Evolutionary conservation across 148 eudicot species (phyloP), one percentile per base, ranked within the genome.

Genomic region (Oxyria digyna): DNA sequence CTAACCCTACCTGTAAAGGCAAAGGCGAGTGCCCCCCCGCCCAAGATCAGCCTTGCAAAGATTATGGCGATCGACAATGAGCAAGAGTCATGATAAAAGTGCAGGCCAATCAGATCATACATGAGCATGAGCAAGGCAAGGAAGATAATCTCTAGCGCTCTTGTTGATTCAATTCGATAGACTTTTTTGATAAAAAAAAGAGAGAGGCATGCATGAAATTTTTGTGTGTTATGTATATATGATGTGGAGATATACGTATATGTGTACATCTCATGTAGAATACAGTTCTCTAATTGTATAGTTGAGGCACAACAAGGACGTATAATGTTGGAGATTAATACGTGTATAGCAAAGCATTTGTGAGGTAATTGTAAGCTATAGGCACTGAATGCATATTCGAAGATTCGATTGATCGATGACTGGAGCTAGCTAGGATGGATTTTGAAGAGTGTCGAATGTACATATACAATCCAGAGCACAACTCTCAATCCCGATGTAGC

Each of bases 51-150:
- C 66, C 65, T 74, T 0, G 78, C 85, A 8, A 85, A 80, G 84
- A 83, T 91, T 49, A 81, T 76, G 67, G 86, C 89, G 0, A 69
- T 91, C 38, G 91, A 86, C 70, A 76, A 72, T 8, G 74, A 62
- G 29, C 67, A 71, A 24, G 68, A 29, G 42, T 11, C 23, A 48
- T n/a, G 73, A 70, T 8, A 29, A 15, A 59, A n/a, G 7, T 26
- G 27, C 29, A 52, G 15, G 14, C 10, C 5, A 8, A 0, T 0
- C 37, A 59, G 0, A 31, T 31, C 1, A 59, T 12, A 13, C 14
- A 59, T 20, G 18, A 27, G 29, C 65, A 29, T 20, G 65, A 59
- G 20, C 65, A 59, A 59, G 65, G 65, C 65, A 59, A 59, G 65
- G 35, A 59, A 31, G 65, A 59, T 1, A 50, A 20, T 21, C 11